These are phyloP conservation scores for Diplodia corticola DNA, from an alignment of 2,329 filamentous ascomycete genomes.

Conservation along the genomic window DNA sequence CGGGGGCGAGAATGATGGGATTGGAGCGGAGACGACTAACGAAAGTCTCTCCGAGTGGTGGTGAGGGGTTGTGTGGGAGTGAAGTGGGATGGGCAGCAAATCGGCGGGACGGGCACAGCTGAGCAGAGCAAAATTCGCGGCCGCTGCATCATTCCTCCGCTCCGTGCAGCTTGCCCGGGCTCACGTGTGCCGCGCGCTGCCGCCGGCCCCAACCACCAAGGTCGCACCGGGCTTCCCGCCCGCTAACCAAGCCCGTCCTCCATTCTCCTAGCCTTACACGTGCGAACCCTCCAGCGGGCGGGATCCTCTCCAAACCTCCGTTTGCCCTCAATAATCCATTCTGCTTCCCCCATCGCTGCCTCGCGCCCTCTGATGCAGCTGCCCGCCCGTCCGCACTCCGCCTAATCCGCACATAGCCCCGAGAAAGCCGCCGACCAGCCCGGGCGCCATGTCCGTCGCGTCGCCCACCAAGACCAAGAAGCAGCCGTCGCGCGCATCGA, in stretches of 20 bases:
- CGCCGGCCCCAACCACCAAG: slow-evolving; percentile 20
- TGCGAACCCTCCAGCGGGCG: not conserved
- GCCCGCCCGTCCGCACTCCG: not conserved
- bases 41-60: slow-evolving; percentile 21
- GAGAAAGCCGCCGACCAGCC: slow-evolving; percentile 18
- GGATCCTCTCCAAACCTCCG: not conserved
- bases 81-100: slow-evolving; percentile 18
- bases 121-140: slow-evolving; percentile 12
- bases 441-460: slow-evolving; percentile 16
- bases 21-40: slow-evolving; percentile 32
- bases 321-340: not conserved
- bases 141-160: slow-evolving; percentile 19
- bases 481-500: slow-evolving; percentile 28
- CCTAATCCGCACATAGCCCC: slow-evolving; percentile 20
- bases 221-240: slow-evolving; percentile 1
- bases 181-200: slow-evolving; percentile 11
- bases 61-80: not conserved
- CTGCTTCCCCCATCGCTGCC: not conserved
- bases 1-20: slow-evolving; percentile 32
- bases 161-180: not conserved
- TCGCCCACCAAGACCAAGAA: slow-evolving; percentile 30
- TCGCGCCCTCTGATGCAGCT: not conserved
- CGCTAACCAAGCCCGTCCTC: slow-evolving; percentile 18
- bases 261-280: slow-evolving; percentile 8
- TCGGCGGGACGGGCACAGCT: not conserved